These are phyloP conservation scores for Jaltomata sinuosa DNA, from an alignment of 257 asterid genomes.

Conservation along the genomic window DNA sequence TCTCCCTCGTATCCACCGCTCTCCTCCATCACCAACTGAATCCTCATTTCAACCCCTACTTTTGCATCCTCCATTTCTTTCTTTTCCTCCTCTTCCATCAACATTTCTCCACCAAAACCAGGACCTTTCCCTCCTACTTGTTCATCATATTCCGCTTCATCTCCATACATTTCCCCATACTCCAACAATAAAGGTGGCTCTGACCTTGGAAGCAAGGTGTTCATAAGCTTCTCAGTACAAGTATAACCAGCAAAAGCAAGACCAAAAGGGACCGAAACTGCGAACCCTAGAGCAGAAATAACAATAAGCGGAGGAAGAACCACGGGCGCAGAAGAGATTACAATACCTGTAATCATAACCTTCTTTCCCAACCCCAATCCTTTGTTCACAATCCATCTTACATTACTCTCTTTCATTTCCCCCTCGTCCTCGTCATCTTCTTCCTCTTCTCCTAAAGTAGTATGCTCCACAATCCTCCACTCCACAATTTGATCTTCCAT, in stretches of 20 bases:
- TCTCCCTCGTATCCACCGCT: background rate
- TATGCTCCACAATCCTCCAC: constrained; percentile 17
- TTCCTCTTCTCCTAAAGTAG: constrained; percentile 8
- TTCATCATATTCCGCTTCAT: constrained; percentile 4
- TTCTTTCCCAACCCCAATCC: constrained; percentile 54
- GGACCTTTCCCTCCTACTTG: background rate
- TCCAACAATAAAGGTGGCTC: constrained; percentile 6
- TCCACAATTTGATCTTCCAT: constrained; percentile 43
- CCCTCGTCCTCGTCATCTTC: background rate
- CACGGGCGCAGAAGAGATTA: constrained; percentile 57
- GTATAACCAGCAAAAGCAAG: constrained; percentile 52
- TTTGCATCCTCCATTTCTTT: background rate
- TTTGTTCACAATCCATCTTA: constrained; percentile 31
- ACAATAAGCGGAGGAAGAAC: constrained; percentile 60
- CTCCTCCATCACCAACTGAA: constrained; percentile 9
- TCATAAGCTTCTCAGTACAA: constrained; percentile 59
- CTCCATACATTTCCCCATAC: background rate
- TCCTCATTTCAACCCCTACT: constrained; percentile 17
- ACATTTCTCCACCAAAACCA: background rate
- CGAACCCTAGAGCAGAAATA: constrained; percentile 50
- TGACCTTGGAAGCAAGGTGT: constrained; percentile 39
- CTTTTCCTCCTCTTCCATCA: constrained; percentile 4
- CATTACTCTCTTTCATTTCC: constrained; percentile 11
- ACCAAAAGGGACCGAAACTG: constrained; percentile 50
- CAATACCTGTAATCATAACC: constrained; percentile 37